Base-by-base conservation (phyloP, 805 yeast species). In the Candida koratica region DNA sequence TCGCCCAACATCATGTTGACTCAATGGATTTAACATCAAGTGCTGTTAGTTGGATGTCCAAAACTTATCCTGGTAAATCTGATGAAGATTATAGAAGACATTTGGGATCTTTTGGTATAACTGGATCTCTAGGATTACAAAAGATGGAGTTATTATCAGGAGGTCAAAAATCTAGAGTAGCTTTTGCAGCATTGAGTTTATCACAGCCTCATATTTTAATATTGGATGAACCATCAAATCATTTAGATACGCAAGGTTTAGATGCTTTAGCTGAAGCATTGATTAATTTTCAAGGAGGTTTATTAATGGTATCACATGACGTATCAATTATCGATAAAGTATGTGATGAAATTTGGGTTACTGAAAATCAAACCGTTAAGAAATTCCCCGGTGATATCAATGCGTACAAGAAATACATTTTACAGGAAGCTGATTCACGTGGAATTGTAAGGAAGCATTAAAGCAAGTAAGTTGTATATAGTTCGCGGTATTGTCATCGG, bases 1-100 rank as follows among this genome's bases (percentile, higher is more conserved):
- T 93, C 66, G 97, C 98, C 11, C 98, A 93, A 67, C 97, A 93
- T 59, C 98, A 93, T 53, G 95, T 93, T 47, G 98, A 93, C 52
- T 82, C 89, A n/a, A 85, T 93, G 96, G 97, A 93, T 55, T 67
- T 89, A 48, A 72, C 61, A 11, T 64, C 77, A 28, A 83, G 85
- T 38, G 97, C 98, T 0, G 96, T 93, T 7, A 81, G 85, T 32
- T 93, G 98, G 97, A 76, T 93, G 85, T 81, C 95, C 6, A 69
- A 75, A 42, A 77, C 81, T 4, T 87, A 71, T 69, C 98, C 97
- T 2, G 97, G 97, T 39, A 87, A 81, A 59, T 78, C 88, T 2
- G 97, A 88, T 54, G 97, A 93, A 64, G 97, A 93, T 60, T 90
- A 90, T 59, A 81, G 98, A 69, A 81, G 96, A 53, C 96, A 89